These are phyloP conservation scores for Lathyrus aphaca DNA, from an alignment of 306 rosid species.

Conservation along the genomic window DNA sequence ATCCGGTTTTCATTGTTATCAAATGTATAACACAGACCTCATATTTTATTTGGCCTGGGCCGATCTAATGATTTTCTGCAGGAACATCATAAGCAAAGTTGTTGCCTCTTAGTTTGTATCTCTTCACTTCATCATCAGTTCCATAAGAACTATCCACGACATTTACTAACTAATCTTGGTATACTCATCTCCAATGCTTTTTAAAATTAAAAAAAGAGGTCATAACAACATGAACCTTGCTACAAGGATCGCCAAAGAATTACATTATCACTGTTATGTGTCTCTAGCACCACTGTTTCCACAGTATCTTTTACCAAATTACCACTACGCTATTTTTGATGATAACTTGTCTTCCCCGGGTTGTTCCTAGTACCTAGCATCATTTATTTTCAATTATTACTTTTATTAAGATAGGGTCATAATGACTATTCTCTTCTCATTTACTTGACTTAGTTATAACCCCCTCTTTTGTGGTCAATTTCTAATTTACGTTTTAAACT, in stretches of 20 bases:
- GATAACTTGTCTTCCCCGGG: not conserved
- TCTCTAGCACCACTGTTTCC: not conserved
- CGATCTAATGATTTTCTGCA: too few relatives aligned
- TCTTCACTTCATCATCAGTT: too few relatives aligned
- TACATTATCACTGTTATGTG: not conserved
- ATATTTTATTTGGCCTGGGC: too few relatives aligned
- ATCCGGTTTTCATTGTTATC: too few relatives aligned
- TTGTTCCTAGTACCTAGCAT: slow-evolving; percentile 9
- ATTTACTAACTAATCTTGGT: not conserved
- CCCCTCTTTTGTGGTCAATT: slow-evolving; percentile 13
- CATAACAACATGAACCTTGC: not conserved
- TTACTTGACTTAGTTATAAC: slow-evolving; percentile 16
- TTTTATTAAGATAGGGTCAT: not conserved
- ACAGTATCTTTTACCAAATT: not conserved
- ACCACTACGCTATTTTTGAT: not conserved
- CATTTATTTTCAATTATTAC: not conserved
- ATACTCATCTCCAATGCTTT: not conserved
- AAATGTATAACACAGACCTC: too few relatives aligned
- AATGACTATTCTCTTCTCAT: slow-evolving; percentile 4
- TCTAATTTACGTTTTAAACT: slow-evolving; percentile 34
- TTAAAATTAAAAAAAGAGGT: not conserved
- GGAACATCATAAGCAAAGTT: too few relatives aligned
- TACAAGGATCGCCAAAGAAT: not conserved
- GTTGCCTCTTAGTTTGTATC: too few relatives aligned
- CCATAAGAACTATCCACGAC: not conserved